A percentile compares a stretch with the other conserved stretches of the same genome.
These are phyloP conservation scores for Candida broadrunensis DNA, from an alignment of 805 yeast species.

Conservation along the genomic window DNA sequence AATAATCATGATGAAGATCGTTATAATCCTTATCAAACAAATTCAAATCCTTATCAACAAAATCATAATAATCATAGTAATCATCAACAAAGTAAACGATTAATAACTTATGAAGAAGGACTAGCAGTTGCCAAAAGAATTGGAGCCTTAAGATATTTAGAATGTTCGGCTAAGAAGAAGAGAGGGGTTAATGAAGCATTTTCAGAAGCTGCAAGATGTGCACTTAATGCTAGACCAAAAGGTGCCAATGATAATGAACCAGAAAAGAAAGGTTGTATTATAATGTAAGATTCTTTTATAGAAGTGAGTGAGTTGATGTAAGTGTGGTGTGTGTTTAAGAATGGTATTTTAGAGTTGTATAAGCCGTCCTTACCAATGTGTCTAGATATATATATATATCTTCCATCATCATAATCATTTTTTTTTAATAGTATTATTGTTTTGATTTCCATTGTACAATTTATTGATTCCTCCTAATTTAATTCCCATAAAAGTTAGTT, in stretches of 20 bases:
- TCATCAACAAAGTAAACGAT: constrained; percentile 36
- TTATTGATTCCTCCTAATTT: no score
- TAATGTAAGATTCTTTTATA: constrained; percentile 33
- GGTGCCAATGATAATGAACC: constrained; percentile 55
- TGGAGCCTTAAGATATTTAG: constrained; percentile 92
- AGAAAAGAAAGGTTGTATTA: constrained; percentile 37
- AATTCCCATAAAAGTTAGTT: no score
- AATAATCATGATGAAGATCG: constrained; percentile 22
- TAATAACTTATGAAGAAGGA: constrained; percentile 91
- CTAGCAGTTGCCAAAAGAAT: constrained; percentile 86
- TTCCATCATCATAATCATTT: no score
- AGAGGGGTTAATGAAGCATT: constrained; percentile 99
- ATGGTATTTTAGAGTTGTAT: not conserved
- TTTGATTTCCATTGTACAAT: no score
- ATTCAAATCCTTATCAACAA: constrained; percentile 33
- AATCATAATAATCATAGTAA: constrained; percentile 37
- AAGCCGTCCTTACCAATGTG: no score
- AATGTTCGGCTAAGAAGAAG: constrained; percentile 94
- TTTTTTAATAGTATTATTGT: no score
- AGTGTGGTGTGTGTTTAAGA: not conserved
- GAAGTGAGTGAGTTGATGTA: not conserved
- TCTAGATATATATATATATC: no score
- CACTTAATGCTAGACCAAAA: constrained; percentile 82
- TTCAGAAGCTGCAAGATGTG: constrained; percentile 97
- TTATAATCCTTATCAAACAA: constrained; percentile 28